phyloP scores from a whole-genome alignment of 257 asterid genomes.

The Salvia rosmarinus region DNA sequence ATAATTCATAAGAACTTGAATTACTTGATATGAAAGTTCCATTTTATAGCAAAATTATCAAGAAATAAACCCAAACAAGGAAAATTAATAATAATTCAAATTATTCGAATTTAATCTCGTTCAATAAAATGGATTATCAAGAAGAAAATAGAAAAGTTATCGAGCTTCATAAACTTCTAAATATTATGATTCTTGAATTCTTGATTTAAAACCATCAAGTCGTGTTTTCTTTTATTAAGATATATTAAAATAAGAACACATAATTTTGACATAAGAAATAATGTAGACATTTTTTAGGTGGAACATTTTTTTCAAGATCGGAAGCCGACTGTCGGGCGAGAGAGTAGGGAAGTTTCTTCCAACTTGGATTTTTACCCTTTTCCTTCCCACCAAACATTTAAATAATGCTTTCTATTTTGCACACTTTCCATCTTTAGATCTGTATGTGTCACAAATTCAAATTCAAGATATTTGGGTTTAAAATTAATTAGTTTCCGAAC shows the following conservation, averaged over 20 bases:
- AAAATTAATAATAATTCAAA: background rate
- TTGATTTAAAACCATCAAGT: no score
- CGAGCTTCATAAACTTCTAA: background rate
- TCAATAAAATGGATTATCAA: background rate
- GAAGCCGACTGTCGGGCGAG: background rate
- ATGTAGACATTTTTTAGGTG: background rate
- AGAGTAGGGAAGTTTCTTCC: conserved; percentile 13
- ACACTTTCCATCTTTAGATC: conserved; percentile 20
- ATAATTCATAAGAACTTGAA: background rate
- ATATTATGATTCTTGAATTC: no score
- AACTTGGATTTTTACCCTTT: background rate
- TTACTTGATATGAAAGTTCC: background rate
- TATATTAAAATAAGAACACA: background rate
- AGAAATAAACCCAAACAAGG: background rate
- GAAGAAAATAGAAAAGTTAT: background rate
- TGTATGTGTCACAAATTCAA: background rate
- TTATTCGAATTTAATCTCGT: background rate
- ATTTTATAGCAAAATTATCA: background rate
- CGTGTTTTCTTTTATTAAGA: no score
- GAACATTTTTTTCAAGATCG: conserved; percentile 5
- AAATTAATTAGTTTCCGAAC: conserved; percentile 4
- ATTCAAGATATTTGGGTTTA: conserved; percentile 3
- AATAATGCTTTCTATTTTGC: background rate
- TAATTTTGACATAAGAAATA: background rate
- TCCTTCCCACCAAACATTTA: conserved; percentile 14